phyloP scores from a whole-genome alignment of 2,329 filamentous ascomycete genomes.

The Aspergillus sojae region DNA sequence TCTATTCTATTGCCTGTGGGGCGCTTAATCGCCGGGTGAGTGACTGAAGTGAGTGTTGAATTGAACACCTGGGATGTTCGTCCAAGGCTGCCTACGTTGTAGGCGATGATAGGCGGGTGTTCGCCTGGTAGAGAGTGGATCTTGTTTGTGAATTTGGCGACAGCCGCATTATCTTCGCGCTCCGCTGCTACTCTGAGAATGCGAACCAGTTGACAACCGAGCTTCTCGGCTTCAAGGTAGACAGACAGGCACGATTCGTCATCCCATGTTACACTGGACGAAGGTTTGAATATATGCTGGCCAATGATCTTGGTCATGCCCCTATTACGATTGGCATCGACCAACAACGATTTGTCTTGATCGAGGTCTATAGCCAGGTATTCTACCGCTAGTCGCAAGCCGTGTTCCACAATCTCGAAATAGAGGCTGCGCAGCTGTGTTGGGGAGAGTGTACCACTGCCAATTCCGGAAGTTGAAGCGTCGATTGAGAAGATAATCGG shows the following conservation, averaged over 20 bases:
- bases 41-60: slow-evolving; percentile 44
- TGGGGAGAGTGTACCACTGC: slow-evolving; percentile 11
- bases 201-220: slow-evolving; percentile 44
- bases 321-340: slow-evolving; percentile 33
- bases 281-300: slow-evolving; percentile 36
- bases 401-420: slow-evolving; percentile 42
- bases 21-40: slow-evolving; percentile 40
- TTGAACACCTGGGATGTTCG: slow-evolving; percentile 50
- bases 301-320: slow-evolving; percentile 47
- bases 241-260: slow-evolving; percentile 35
- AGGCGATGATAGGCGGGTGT: slow-evolving; percentile 42
- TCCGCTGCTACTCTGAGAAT: slow-evolving; percentile 38
- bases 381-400: slow-evolving; percentile 44
- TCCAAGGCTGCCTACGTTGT: slow-evolving; percentile 43
- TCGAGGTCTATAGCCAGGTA: slow-evolving; percentile 43
- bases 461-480: slow-evolving; percentile 21
- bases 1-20: slow-evolving; percentile 28
- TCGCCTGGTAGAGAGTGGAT: slow-evolving; percentile 34
- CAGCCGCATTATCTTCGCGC: slow-evolving; percentile 42
- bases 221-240: slow-evolving; percentile 39
- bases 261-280: slow-evolving; percentile 36
- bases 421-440: slow-evolving; percentile 26
- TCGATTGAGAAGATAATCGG: slow-evolving; percentile 63
- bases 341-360: slow-evolving; percentile 31
- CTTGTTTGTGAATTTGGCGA: slow-evolving; percentile 41